A percentile compares a stretch with the other conserved stretches of the same genome.
phyloP scores from a whole-genome alignment of 1,284 basidiomycete genomes.

The Xanthoconium separans region DNA sequence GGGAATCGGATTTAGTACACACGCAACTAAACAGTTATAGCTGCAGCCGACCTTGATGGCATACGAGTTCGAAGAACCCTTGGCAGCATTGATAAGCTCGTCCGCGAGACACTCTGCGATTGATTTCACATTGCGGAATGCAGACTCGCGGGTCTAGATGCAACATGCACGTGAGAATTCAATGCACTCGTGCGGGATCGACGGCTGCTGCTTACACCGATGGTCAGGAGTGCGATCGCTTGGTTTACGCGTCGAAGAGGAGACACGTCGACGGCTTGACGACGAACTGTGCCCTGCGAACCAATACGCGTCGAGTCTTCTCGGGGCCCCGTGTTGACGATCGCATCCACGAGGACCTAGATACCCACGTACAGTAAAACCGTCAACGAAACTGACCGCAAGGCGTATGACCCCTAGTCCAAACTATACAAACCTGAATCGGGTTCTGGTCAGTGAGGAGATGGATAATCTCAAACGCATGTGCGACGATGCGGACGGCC shows the following conservation, averaged over 20 bases:
- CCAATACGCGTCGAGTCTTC: conserved; percentile 99
- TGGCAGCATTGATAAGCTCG: conserved; percentile 99
- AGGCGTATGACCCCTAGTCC: neutral
- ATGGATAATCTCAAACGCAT: conserved; percentile 99
- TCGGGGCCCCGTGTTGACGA: conserved; percentile 99
- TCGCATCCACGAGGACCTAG: conserved; percentile 94
- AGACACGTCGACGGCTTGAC: conserved; percentile 99
- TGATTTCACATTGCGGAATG: conserved; percentile 99
- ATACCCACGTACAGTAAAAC: neutral
- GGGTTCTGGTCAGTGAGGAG: conserved; percentile 99
- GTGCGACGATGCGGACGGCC: conserved; percentile 98
- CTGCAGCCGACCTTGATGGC: conserved; percentile 83
- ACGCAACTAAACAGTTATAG: neutral
- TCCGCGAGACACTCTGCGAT: conserved; percentile 99
- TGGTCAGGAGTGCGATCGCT: conserved; percentile 92
- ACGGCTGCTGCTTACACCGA: conserved; percentile 66
- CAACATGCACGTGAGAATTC: neutral
- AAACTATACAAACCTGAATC: conserved; percentile 76
- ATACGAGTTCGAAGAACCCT: conserved; percentile 99
- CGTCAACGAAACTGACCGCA: neutral
- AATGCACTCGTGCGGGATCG: neutral
- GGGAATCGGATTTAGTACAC: conserved; percentile 1
- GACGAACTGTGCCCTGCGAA: conserved; percentile 99
- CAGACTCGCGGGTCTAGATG: conserved; percentile 91
- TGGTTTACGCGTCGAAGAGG: conserved; percentile 99